A percentile compares a stretch with the other conserved stretches of the same genome.
Evolutionary conservation across 2,329 filamentous ascomycete species (phyloP).

Genomic region (Fusarium lateritium): DNA sequence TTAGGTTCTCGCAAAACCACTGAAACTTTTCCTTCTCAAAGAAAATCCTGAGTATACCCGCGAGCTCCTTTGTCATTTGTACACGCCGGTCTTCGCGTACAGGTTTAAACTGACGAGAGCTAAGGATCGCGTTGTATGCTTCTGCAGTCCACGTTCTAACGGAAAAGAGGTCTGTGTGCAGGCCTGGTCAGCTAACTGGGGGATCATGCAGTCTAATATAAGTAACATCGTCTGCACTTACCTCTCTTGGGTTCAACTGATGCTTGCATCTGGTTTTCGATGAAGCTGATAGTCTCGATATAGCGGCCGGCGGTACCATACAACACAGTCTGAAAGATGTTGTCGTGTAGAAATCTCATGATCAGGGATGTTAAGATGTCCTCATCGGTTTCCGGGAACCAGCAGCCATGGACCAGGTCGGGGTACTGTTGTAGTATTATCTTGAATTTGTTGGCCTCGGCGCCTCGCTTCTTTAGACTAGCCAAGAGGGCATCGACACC

Average conservation of each 20-base stretch:
- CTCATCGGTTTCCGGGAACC: conserved; percentile 57
- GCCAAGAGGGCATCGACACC: conserved; percentile 45
- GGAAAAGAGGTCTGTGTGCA: conserved; percentile 53
- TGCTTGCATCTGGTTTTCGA: conserved; percentile 55
- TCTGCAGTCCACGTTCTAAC: conserved; percentile 58
- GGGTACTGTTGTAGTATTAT: conserved; percentile 48
- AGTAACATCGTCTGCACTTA: conserved; percentile 22
- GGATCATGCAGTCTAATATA: too few species aligned
- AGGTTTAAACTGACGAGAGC: conserved; percentile 49
- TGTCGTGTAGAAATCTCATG: conserved; percentile 55
- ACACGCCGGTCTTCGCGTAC: conserved; percentile 45
- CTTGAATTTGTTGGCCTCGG: conserved; percentile 49
- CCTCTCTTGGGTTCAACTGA: conserved; percentile 57
- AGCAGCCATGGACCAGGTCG: conserved; percentile 52
- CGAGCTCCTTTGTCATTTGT: conserved; percentile 51
- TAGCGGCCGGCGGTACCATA: conserved; percentile 47
- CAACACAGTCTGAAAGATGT: conserved; percentile 55
- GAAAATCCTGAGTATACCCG: conserved; percentile 49
- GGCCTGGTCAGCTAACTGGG: background rate
- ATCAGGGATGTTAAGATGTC: conserved; percentile 55
- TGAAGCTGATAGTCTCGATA: conserved; percentile 51
- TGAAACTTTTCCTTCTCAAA: conserved; percentile 45
- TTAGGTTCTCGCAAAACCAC: conserved; percentile 45
- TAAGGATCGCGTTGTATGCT: conserved; percentile 55
- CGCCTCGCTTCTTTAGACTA: conserved; percentile 42